Conservation (phyloP, 2,329 filamentous ascomycete genomes). For the Aspergillus sp. region DNA sequence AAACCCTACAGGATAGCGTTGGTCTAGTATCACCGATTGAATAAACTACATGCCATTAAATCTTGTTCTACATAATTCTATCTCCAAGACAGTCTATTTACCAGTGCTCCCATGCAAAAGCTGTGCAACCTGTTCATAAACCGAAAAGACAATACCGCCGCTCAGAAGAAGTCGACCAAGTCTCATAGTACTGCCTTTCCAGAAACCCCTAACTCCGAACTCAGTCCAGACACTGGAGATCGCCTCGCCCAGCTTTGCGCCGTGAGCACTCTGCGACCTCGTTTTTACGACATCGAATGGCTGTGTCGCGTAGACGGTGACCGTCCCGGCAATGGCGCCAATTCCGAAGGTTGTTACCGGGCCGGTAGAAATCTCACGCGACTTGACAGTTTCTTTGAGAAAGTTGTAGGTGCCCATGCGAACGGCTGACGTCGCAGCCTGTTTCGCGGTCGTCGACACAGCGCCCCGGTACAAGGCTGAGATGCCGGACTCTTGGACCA, state of each 20-base stretch:
- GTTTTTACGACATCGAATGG: conserved; percentile 50
- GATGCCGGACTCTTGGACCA: conserved; percentile 55
- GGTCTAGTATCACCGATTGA: background rate
- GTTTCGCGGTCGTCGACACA: conserved; percentile 60
- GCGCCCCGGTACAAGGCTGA: conserved; percentile 58
- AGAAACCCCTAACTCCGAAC: conserved; percentile 60
- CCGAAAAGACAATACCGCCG: conserved; percentile 65
- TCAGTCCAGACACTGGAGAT: conserved; percentile 54
- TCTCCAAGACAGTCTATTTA: background rate
- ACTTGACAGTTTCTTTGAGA: conserved; percentile 57
- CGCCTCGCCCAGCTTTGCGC: conserved; percentile 57
- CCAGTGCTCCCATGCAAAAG: background rate
- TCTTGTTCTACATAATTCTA: background rate
- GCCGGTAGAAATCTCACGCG: conserved; percentile 47
- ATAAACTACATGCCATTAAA: too few relatives aligned
- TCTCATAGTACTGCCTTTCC: conserved; percentile 67
- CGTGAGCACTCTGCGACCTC: conserved; percentile 57
- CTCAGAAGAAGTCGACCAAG: conserved; percentile 62
- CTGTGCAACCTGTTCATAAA: conserved; percentile 54
- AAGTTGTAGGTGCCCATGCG: conserved; percentile 63
- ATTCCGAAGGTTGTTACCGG: conserved; percentile 59
- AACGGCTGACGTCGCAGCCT: conserved; percentile 60
- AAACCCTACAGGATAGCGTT: too few relatives aligned
- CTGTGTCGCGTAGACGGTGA: conserved; percentile 41
- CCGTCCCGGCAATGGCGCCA: conserved; percentile 58